Percentiles rank a stretch among this genome's conserved stretches.
Conservation (phyloP, 2,329 filamentous ascomycete species). For the Fusarium caatingaense region DNA sequence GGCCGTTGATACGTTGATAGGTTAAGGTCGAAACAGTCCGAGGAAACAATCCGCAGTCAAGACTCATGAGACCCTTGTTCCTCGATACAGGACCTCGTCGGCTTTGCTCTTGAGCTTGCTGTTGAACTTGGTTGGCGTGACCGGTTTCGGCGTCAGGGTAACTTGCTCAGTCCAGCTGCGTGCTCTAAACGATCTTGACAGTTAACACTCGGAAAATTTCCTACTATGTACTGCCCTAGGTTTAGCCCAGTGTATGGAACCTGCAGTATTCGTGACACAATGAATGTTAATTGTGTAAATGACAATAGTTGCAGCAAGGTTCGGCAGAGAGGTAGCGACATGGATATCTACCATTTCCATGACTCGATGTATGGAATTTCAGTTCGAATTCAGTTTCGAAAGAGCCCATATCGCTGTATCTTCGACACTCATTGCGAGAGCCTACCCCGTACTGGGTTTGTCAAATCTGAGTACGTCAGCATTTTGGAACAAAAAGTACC, state of each 20-base stretch:
- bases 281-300: neutral
- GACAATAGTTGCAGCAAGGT: neutral
- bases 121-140: neutral
- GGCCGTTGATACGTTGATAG: neutral
- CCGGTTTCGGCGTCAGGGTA: neutral
- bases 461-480: neutral
- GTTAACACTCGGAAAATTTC: neutral
- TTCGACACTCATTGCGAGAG: neutral
- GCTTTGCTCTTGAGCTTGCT: neutral
- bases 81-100: neutral
- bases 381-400: neutral
- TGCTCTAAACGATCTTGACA: neutral
- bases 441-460: neutral
- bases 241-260: neutral
- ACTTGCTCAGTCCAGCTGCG: neutral
- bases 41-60: neutral
- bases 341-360: neutral
- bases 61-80: neutral
- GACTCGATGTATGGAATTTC: neutral
- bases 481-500: neutral
- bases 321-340: neutral
- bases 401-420: neutral
- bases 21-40: neutral
- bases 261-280: neutral
- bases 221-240: neutral